Percentiles rank a stretch among this genome's conserved stretches.
These are phyloP conservation scores for Gaertneriomyces semiglobifer DNA, from an alignment of 192 early-diverging fungal genomes.

Conservation along the genomic window DNA sequence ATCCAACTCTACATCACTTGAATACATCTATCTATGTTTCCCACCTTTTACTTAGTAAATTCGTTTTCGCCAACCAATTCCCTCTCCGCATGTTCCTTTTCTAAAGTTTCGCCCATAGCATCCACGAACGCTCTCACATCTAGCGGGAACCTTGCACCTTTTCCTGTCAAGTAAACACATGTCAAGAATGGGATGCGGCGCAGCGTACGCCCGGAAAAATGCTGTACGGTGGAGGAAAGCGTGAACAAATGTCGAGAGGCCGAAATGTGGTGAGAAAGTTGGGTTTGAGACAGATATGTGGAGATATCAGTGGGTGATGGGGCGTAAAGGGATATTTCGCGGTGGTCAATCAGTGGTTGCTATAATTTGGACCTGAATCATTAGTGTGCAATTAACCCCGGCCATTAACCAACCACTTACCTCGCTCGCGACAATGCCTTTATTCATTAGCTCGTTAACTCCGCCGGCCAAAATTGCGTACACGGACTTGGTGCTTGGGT, in stretches of 20 bases:
- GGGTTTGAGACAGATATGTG: too few species aligned
- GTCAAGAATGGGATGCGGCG: conserved; percentile 59
- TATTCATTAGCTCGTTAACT: conserved; percentile 51
- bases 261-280: too few species aligned
- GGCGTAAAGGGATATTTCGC: conserved; percentile 21
- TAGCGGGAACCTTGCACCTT: too few species aligned
- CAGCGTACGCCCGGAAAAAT: conserved; percentile 47
- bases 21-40: too few species aligned
- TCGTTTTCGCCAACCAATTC: too few species aligned
- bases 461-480: conserved; percentile 55
- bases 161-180: conserved; percentile 37
- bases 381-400: neutral
- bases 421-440: conserved; percentile 37
- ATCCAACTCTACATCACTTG: too few species aligned
- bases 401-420: neutral
- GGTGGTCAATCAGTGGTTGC: conserved; percentile 38
- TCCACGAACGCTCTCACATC: too few species aligned
- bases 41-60: too few species aligned
- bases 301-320: too few species aligned
- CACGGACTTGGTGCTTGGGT: conserved; percentile 49
- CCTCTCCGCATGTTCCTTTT: too few species aligned
- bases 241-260: too few species aligned
- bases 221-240: conserved; percentile 1
- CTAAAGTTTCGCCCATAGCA: too few species aligned
- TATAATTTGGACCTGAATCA: conserved; percentile 5